Conservation (phyloP, 208 protist species). For the Leishmania major region DNA sequence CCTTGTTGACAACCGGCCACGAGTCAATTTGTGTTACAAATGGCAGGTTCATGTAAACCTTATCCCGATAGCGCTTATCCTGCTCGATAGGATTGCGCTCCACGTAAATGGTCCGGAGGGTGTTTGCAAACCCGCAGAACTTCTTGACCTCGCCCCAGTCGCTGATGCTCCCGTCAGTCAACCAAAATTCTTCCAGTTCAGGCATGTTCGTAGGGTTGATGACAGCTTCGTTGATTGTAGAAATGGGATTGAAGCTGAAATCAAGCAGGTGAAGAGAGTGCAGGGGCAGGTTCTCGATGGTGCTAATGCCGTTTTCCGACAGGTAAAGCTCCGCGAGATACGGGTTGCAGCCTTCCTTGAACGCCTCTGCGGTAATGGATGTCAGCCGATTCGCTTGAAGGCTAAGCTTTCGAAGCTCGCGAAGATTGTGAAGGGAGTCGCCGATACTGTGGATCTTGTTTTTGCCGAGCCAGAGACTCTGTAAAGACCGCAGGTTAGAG, state of each 20-base stretch:
- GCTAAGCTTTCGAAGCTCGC: slow-evolving; percentile 62
- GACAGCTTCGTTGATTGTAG: slow-evolving; percentile 58
- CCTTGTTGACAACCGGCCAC: slow-evolving; percentile 88
- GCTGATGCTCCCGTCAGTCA: slow-evolving; percentile 86
- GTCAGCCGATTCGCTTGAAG: slow-evolving; percentile 90
- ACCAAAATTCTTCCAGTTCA: slow-evolving; percentile 87
- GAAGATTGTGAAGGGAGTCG: slow-evolving; percentile 56
- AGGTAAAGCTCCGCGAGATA: slow-evolving; percentile 77
- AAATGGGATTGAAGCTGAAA: slow-evolving; percentile 88
- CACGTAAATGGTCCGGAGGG: slow-evolving; percentile 86
- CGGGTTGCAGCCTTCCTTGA: slow-evolving; percentile 61
- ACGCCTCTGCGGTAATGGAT: slow-evolving; percentile 65
- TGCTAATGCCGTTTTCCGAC: slow-evolving; percentile 82
- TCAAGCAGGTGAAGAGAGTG: slow-evolving; percentile 64
- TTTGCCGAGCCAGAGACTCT: slow-evolving; percentile 90
- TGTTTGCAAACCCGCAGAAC: slow-evolving; percentile 57
- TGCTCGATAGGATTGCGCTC: slow-evolving; percentile 91
- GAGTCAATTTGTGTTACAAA: slow-evolving; percentile 91
- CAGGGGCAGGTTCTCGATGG: slow-evolving; percentile 70
- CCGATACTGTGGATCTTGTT: slow-evolving; percentile 90
- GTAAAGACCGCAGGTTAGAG: slow-evolving; percentile 58
- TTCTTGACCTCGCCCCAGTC: slow-evolving; percentile 85
- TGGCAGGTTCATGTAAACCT: slow-evolving; percentile 82
- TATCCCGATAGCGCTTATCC: slow-evolving; percentile 88
- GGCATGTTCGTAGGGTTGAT: slow-evolving; percentile 77